Percentiles rank a stretch among this genome's conserved stretches.
Evolutionary conservation across 306 rosid genomes (phyloP).

Genomic region (Dalbergia cochinchinensis): DNA sequence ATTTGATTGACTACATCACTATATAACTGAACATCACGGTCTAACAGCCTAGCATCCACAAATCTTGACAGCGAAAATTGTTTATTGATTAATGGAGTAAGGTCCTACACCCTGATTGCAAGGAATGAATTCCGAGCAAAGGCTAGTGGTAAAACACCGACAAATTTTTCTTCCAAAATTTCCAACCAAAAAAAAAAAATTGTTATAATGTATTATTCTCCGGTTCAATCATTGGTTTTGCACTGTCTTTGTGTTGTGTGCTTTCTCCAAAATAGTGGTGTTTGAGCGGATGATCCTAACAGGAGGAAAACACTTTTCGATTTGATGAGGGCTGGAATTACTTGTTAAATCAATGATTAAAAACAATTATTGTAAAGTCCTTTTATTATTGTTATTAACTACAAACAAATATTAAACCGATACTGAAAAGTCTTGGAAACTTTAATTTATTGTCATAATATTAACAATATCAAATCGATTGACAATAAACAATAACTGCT

Average conservation of each 20-base stretch:
- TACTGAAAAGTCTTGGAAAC: no score
- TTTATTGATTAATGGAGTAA: not conserved
- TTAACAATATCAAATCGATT: no score
- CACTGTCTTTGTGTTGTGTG: not conserved
- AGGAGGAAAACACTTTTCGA: not conserved
- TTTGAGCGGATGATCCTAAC: not conserved
- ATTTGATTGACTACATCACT: not conserved
- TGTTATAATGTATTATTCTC: no score
- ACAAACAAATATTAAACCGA: not conserved
- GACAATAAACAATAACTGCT: no score
- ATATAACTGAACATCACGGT: not conserved
- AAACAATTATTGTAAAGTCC: not conserved
- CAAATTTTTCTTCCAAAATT: not conserved
- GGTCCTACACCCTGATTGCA: not conserved
- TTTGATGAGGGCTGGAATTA: not conserved
- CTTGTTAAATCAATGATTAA: not conserved
- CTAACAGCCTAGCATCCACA: not conserved
- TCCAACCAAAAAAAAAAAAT: not conserved
- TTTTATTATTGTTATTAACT: not conserved
- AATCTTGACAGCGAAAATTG: not conserved
- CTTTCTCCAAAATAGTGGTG: not conserved
- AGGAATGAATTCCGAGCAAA: not conserved
- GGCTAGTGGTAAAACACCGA: not conserved
- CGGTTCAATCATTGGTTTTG: not conserved
- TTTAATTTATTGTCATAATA: no score